These are phyloP conservation scores for Fusarium buharicum DNA, from an alignment of 2,329 filamentous ascomycete species.

Conservation along the genomic window DNA sequence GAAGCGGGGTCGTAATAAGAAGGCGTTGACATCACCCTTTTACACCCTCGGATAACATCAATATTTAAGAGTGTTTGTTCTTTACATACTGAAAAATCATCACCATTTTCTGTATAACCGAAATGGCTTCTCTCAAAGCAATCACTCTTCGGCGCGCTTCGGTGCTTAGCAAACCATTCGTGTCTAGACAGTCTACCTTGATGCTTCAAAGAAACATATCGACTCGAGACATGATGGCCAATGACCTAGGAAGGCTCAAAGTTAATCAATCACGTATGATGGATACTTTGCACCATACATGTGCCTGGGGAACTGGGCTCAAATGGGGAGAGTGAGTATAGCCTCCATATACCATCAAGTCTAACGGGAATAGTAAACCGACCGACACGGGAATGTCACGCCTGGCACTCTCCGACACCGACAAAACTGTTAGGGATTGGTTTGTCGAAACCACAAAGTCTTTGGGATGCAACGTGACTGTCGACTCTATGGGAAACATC, in stretches of 20 bases:
- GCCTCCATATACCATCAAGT: accelerated
- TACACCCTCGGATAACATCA: conserved; percentile 15
- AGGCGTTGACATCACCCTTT: conserved; percentile 12
- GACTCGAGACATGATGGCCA: conserved; percentile 35
- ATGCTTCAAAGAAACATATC: conserved; percentile 18
- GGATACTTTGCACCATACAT: conserved; percentile 41
- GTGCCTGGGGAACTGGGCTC: conserved; percentile 33
- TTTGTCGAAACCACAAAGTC: conserved; percentile 71
- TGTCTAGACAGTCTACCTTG: not conserved
- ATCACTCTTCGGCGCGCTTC: not conserved
- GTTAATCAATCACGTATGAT: conserved; percentile 37
- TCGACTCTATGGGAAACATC: conserved; percentile 84
- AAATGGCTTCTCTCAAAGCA: not conserved
- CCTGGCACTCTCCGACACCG: conserved; percentile 75
- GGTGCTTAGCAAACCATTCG: not conserved
- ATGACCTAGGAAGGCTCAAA: conserved; percentile 34
- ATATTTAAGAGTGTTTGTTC: not conserved
- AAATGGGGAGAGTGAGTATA: conserved; percentile 38
- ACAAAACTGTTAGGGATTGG: conserved; percentile 79
- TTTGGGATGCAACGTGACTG: conserved; percentile 72
- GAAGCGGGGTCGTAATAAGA: conserved; percentile 30
- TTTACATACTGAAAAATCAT: not conserved
- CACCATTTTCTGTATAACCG: accelerated
- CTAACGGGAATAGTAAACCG: conserved; percentile 34
- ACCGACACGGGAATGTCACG: conserved; percentile 80